phyloP scores from a whole-genome alignment of 2,329 filamentous ascomycete species.

The Colletotrichum gloeosporioides region DNA sequence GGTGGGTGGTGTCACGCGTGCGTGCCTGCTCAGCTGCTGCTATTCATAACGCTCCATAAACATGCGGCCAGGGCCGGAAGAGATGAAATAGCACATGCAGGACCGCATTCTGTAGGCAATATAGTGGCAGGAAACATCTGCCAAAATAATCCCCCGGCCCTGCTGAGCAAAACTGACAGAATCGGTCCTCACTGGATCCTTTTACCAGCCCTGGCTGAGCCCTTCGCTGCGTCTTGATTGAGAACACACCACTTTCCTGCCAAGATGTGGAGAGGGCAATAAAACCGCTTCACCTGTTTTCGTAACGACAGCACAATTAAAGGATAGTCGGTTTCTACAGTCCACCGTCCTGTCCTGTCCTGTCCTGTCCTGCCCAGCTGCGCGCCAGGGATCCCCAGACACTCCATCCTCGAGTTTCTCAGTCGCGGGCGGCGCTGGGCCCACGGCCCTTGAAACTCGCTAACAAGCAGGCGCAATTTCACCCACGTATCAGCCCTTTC shows the following conservation, averaged over 20 bases:
- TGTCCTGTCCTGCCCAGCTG: neutral
- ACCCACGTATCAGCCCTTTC: slow-evolving; percentile 49
- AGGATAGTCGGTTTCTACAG: slow-evolving; percentile 10
- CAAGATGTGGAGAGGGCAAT: slow-evolving; percentile 17
- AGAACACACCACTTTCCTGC: slow-evolving; percentile 5
- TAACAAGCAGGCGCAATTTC: slow-evolving; percentile 54
- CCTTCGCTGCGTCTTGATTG: neutral
- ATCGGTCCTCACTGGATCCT: neutral
- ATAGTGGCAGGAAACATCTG: neutral
- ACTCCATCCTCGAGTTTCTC: neutral
- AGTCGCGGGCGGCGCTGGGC: slow-evolving; percentile 22
- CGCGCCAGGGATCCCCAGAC: slow-evolving; percentile 2
- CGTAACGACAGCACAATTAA: slow-evolving; percentile 20
- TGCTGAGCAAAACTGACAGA: neutral
- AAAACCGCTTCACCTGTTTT: slow-evolving; percentile 22
- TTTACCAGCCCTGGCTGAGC: neutral
- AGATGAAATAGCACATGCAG: neutral
- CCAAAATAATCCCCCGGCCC: neutral
- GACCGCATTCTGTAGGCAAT: neutral
- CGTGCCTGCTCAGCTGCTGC: neutral
- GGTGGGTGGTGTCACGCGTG: neutral
- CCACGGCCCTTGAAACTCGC: slow-evolving; percentile 58
- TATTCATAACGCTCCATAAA: slow-evolving; percentile 1
- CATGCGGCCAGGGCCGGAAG: neutral
- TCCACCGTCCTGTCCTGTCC: neutral